Evolutionary conservation across 2,329 filamentous ascomycete genomes (phyloP).

Genomic region (Calonectria pseudoturangicola): DNA sequence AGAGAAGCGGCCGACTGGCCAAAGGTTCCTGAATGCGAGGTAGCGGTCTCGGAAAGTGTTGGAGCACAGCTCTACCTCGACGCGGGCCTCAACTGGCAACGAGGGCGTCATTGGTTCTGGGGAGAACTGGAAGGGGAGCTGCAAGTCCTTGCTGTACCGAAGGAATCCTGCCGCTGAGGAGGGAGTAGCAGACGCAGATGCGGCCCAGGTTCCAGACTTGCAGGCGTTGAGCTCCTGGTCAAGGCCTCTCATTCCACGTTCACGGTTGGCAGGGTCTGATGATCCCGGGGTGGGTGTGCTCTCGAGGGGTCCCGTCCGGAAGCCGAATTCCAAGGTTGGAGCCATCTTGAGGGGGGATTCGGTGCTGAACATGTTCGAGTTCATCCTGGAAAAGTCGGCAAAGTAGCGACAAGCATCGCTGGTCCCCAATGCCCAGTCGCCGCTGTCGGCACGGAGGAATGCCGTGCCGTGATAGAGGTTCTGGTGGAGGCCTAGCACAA

Average conservation of each 20-base stretch:
- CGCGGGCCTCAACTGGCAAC: constrained; percentile 54
- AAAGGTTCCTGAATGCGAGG: constrained; percentile 66
- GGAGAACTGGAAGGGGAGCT: constrained; percentile 52
- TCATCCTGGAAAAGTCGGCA: constrained; percentile 57
- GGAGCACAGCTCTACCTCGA: constrained; percentile 66
- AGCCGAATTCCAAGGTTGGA: constrained; percentile 66
- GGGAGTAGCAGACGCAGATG: constrained; percentile 58
- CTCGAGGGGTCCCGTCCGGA: constrained; percentile 55
- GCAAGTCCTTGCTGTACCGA: constrained; percentile 57
- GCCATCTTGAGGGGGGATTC: constrained; percentile 55
- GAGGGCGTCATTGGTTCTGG: constrained; percentile 40
- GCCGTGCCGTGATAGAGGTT: constrained; percentile 58
- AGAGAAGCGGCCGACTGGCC: constrained; percentile 63
- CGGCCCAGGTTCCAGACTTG: constrained; percentile 64
- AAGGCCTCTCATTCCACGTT: constrained; percentile 62
- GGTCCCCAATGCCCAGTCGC: constrained; percentile 60
- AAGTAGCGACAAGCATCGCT: constrained; percentile 58
- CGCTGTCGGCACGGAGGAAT: constrained; percentile 65
- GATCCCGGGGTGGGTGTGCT: constrained; percentile 39
- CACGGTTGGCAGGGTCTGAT: constrained; percentile 45
- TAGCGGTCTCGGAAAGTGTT: constrained; percentile 60
- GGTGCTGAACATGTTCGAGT: constrained; percentile 55
- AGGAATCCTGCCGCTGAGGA: constrained; percentile 60
- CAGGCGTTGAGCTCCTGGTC: constrained; percentile 55
- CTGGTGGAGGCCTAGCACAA: constrained; percentile 59